Base-by-base conservation (phyloP, 1,139 yeast species). In the Suhomyces kunorum region DNA sequence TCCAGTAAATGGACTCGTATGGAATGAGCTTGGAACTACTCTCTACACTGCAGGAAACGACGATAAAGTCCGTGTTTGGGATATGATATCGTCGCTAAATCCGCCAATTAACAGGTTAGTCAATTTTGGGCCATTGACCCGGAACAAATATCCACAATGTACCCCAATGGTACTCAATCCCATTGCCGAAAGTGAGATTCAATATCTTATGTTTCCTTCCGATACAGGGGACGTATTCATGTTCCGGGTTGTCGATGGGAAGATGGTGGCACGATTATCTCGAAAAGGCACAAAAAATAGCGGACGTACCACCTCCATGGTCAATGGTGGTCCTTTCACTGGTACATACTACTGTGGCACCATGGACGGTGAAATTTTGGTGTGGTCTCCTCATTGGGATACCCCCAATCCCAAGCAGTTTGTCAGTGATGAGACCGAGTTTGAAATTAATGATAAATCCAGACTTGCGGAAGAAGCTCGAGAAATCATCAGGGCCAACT, bases 151-250 rank as follows among this genome's bases (percentile, higher is more conserved):
- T 34, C 68, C 74, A 12, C 82, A 76, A 45, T 64, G 69, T 9
- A 61, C 76, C 0, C 76, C 79, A 4, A 54, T 77, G 40, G 56
- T 71, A 20, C 52, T 78, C 3, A 76, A 71, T 38, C 74, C 79
- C 3, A 49, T 58, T 1, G 44, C 54, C 12, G 83, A 80, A 60
- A 66, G 77, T 15, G 78, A 74, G 43, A 54, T 75, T 27, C 84
- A 80, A 44, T 74, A 79, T 53, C 59, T 87, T 31, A 65, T 87
- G 56, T 80, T 80, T 50, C 88, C 94, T 4, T 76, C 92, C 0
- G 96, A 89, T 54, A 81, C 75, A 44, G 94, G 95, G 4, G 95
- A 88, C 51, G 63, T 89, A 0, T 74, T 83, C 36, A 72, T 87
- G 34, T 83, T 74, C 49, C 69, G 87, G 18, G 69, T 81, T 0